Conservation (phyloP, 179 eudicot genomes). For the Silene vulgaris region DNA sequence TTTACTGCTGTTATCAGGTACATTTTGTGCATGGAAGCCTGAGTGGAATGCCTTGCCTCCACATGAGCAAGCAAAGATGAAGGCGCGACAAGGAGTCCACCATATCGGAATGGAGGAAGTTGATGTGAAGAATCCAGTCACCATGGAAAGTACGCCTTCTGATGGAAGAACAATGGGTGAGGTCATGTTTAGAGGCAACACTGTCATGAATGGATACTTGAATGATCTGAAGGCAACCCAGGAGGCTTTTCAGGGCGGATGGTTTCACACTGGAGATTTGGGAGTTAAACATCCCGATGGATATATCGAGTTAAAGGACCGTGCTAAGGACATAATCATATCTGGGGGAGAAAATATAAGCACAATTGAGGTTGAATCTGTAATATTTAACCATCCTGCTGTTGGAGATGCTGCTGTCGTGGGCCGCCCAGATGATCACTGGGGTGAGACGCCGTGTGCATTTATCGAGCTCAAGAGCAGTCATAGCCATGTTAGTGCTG, state of each 20-base stretch:
- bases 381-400: constrained; percentile 56
- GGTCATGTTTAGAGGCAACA: constrained; percentile 79
- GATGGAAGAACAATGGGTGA: constrained; percentile 73
- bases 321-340: constrained; percentile 63
- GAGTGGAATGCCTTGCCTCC: constrained; percentile 59
- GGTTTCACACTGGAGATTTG: constrained; percentile 68
- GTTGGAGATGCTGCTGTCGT: constrained; percentile 71
- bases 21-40: constrained; percentile 63
- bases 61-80: constrained; percentile 39
- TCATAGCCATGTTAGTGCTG: constrained; percentile 21
- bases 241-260: constrained; percentile 63
- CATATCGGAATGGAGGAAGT: constrained; percentile 53
- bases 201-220: constrained; percentile 70
- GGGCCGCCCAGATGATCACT: constrained; percentile 64
- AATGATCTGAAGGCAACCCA: constrained; percentile 47
- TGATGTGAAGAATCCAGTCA: constrained; percentile 51
- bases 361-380: constrained; percentile 66
- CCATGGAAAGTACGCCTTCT: constrained; percentile 55
- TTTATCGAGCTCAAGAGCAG: constrained; percentile 63
- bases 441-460: constrained; percentile 85
- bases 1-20: constrained; percentile 4
- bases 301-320: constrained; percentile 62
- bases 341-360: constrained; percentile 82
- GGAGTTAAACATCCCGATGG: constrained; percentile 62
- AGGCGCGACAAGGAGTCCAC: constrained; percentile 63